Evolutionary conservation across 208 protist species (phyloP), one percentile per base, ranked within the genome.

Genomic region (Leptomonas pyrrhocoris): DNA sequence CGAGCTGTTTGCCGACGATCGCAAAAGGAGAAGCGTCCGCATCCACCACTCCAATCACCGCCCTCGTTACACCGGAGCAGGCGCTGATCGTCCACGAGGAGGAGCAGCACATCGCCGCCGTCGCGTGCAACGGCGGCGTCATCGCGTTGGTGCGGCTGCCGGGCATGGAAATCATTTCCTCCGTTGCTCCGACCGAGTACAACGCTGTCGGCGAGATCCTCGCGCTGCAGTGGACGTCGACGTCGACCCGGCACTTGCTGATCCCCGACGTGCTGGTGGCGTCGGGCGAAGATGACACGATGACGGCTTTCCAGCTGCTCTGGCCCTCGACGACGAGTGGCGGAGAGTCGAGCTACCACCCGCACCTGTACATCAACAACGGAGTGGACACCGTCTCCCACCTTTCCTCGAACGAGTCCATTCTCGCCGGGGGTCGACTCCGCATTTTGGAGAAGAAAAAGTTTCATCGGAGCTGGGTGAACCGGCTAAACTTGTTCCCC

Each of bases 391-490:
- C 66, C 19, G 28, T 36, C 23, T 73, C 62, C 16, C 72, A 56
- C 40, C 31, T 69, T 13, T 79, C 74, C 16, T 79, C 68, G 15
- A 75, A 16, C 16, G 71, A 79, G 27, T 66, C 58, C 13, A 18
- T 65, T 13, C 21, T 75, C 40, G 54, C 53, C 4, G 75, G 67
- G 19, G 73, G 69, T 6, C 56, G 66, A 15, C 73, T 90, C 30
- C 67, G 73, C 49, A 74, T 90, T 43, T 72, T 91, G 19, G 80
- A 91, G 63, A 80, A 81, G 55, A 80, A 83, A 42, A 62, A 34
- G 15, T 93, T 92, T 43, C 90, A 95, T 62, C 73, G 77, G 15
- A 94, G 88, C 63, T 95, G 90, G 88, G 86, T 95, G 51, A 81
- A 9, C 40, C 67, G 82, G 25, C 46, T 93, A 12, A 63, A 68